Base-by-base conservation (phyloP, 371 early-diverging fungal genomes). In the Mucor velutinosus region DNA sequence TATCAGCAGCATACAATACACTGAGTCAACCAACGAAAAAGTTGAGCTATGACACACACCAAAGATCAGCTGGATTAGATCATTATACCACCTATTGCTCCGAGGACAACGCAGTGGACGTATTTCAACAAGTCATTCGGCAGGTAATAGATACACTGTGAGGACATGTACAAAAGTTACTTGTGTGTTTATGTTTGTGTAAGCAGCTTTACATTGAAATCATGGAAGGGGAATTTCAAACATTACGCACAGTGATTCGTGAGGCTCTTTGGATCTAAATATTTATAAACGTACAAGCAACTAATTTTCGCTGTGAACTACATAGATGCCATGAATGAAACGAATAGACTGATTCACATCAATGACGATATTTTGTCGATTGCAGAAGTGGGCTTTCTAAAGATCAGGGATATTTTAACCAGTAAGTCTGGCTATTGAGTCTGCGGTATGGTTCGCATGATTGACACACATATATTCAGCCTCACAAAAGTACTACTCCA, bases 181-280 rank as follows among this genome's bases (percentile, higher is more conserved):
- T 49, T 49, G 10, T 49, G 7, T 51, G 14, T 47, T 2, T 10
- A 1, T 51, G 25, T 51, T 51, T 51, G 23, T 51, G 12, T 25
- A 51, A 51, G 17, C 30, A 64, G 83, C 65, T 86, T 29, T 89
- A 86, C 65, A 77, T 79, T 41, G 89, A 89, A 74, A 87, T 89
- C 62, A 81, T 89, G 86, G 89, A 87, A 55, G 89, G 89, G 37
- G 87, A 89, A 69, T 89, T 87, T 71, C 84, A 85, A 60, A 85
- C 83, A 43, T 82, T 89, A 65, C 80, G 86, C 17, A 76, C 82
- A 19, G 80, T 89, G 76, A 83, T 89, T 45, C 75, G 89, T 87
- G 81, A 74, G 86, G n/a, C 39, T 30, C 47, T 19, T 77, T 15
- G 25, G 30, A 19, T 33, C 14, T 11, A 33, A 60, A 61, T 39